A percentile compares a stretch with the other conserved stretches of the same genome.
Evolutionary conservation across 129 eudicot species (phyloP).

Genomic region (Helianthus annuus): HanXRQr2.0-SUNRISE NC_035438.2:85938113-85938612

Average conservation of each 20-base stretch:
- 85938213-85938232: constrained; percentile 43
- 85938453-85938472: constrained; percentile 9
- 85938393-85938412: constrained; percentile 10
- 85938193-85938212: constrained; percentile 40
- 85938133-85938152: constrained; percentile 55
- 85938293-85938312: neutral
- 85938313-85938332: constrained; percentile 13
- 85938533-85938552: neutral
- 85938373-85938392: constrained; percentile 6
- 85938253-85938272: neutral
- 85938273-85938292: constrained; percentile 21
- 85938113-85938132: neutral
- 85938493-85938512: neutral
- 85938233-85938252: constrained; percentile 17
- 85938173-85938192: constrained; percentile 46
- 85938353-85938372: neutral
- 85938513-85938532: neutral
- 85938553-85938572: too few species aligned
- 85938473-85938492: neutral
- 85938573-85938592: too few species aligned
- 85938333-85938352: constrained; percentile 9
- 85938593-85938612: too few species aligned
- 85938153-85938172: constrained; percentile 44
- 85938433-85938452: neutral
- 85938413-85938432: neutral